Evolutionary conservation across 2,329 filamentous ascomycete genomes (phyloP).

Genomic region (Cytospora mali): DNA sequence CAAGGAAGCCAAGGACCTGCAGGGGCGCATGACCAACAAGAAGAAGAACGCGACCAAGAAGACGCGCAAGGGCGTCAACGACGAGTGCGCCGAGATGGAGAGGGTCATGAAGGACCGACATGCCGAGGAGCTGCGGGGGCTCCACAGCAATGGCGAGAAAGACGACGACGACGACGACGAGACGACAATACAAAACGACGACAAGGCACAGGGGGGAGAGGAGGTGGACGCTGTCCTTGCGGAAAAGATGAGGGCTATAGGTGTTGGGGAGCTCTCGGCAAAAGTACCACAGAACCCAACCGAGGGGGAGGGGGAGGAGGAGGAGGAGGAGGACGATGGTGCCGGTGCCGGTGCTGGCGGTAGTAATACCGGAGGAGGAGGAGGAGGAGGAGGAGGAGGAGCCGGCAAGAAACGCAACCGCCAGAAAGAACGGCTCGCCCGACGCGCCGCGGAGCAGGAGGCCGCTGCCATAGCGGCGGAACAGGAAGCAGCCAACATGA

Average conservation of each 20-base stretch:
- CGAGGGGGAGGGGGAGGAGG: slow-evolving; percentile 18
- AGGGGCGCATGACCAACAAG: slow-evolving; percentile 85
- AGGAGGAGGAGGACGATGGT: slow-evolving; percentile 20
- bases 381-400: slow-evolving; percentile 31
- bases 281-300: slow-evolving; percentile 25
- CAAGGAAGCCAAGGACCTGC: slow-evolving; percentile 85
- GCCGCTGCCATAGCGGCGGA: slow-evolving; percentile 68
- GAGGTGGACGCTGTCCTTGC: slow-evolving; percentile 24
- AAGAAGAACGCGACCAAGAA: slow-evolving; percentile 96
- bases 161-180: slow-evolving; percentile 28
- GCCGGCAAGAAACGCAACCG: slow-evolving; percentile 77
- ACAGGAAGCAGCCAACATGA: slow-evolving; percentile 73
- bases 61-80: slow-evolving; percentile 73
- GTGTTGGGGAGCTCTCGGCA: slow-evolving; percentile 28
- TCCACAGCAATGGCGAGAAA: slow-evolving; percentile 37
- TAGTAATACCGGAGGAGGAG: no score
- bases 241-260: slow-evolving; percentile 29
- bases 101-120: slow-evolving; percentile 68
- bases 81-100: slow-evolving; percentile 75
- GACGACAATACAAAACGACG: slow-evolving; percentile 1
- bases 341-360: no score
- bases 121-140: slow-evolving; percentile 56
- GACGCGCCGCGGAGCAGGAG: slow-evolving; percentile 83
- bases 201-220: slow-evolving; percentile 32
- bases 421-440: slow-evolving; percentile 87